Evolutionary conservation across 1,284 basidiomycete species (phyloP), one percentile per base, ranked within the genome.

Genomic region (Leccinum fuscescens): DNA sequence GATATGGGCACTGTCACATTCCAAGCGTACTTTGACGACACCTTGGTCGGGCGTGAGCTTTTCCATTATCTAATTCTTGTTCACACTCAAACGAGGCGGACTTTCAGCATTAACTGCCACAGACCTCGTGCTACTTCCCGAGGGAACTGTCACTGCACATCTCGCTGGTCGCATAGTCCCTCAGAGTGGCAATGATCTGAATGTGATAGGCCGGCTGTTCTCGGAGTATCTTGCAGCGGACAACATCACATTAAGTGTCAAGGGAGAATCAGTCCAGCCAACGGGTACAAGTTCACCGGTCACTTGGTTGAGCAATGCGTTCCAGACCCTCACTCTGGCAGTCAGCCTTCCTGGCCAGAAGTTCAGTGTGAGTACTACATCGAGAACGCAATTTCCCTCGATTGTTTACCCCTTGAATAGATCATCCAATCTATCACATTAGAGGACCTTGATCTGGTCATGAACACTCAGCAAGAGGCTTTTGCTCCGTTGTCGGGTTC

Each of bases 1-100:
- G 81, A 89, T 66, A 78, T 92, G 42, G 90, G 89, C 39, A 85
- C 82, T 3, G 86, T 88, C 50, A 81, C 79, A 15, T 92, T 92
- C 77, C 77, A 84, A 59, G 77, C 82, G 8, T 84, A 81, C 74
- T 91, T 86, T 70, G 74, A 84, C 56, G 77, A 78, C 54, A 78
- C 74, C 12, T 67, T 78, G 27, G 74, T 87, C 61, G 84, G 87
- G 57, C 84, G 84, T 86, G 68, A 77, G 86, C 72, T 24, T 51
- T 46, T 35, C 11, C 48, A 42, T 60, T 24, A 31, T 55, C 39
- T 24, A 2, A 9, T 24, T 27, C 46, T 48, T 22, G 14, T 42
- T 3, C 37, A 49, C n/a, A 7, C 39, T 61, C 56, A 62, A 56
- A 56, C 2, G 17, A 44, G 58, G 11, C 35, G n/a, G 4, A 58